These are phyloP conservation scores for Mycena leptocephala DNA, from an alignment of 768 basidiomycete species.

Conservation along the genomic window DNA sequence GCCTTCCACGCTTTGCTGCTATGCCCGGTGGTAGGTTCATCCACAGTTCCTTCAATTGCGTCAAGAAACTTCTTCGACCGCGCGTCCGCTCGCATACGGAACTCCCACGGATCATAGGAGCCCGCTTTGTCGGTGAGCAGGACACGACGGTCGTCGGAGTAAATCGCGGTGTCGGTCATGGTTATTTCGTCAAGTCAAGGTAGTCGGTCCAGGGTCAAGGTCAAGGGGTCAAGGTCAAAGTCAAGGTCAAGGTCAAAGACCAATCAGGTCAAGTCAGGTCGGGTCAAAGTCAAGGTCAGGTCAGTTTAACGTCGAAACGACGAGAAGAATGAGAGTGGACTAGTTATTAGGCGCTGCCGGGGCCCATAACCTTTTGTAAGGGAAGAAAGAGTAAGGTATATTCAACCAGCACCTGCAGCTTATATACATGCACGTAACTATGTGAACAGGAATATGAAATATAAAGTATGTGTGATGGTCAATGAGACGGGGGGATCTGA, in stretches of 20 bases:
- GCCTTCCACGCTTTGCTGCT: neutral
- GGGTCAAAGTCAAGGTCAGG: neutral
- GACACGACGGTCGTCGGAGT: neutral
- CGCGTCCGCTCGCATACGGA: slow-evolving; percentile 2
- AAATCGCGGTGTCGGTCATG: neutral
- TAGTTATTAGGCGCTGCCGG: neutral
- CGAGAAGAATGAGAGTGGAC: neutral
- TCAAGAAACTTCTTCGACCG: slow-evolving; percentile 3
- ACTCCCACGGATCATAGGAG: slow-evolving; percentile 13
- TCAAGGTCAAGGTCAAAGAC: neutral
- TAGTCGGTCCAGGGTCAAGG: neutral
- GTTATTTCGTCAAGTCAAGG: neutral
- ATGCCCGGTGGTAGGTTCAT: neutral
- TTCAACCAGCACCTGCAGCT: too few relatives aligned
- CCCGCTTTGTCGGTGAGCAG: neutral
- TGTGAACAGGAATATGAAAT: neutral
- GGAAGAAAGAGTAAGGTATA: too few relatives aligned
- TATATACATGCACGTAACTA: neutral
- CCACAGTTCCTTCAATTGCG: neutral
- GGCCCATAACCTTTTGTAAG: neutral
- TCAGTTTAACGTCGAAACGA: neutral
- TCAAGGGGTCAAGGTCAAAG: neutral
- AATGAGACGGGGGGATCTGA: too few relatives aligned
- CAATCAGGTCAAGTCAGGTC: neutral
- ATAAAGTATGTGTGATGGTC: neutral